phyloP scores from a whole-genome alignment of 2,329 filamentous ascomycete species.

The Juglanconis sp. region DNA sequence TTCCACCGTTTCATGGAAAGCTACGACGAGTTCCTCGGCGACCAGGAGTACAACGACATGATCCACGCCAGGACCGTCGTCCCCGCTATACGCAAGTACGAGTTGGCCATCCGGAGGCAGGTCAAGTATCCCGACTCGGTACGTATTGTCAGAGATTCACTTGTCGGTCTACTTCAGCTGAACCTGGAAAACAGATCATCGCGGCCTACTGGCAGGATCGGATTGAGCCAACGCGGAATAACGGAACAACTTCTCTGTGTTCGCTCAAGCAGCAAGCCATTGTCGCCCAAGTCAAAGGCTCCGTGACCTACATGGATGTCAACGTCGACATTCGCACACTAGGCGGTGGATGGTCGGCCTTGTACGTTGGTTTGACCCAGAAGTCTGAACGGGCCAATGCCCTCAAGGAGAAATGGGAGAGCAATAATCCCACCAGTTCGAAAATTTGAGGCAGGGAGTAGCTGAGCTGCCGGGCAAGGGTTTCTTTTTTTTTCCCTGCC shows the following conservation, averaged over 20 bases:
- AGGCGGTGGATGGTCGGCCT: constrained; percentile 17
- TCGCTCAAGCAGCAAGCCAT: constrained; percentile 24
- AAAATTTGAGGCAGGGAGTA: not conserved
- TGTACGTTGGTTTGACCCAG: constrained; percentile 16
- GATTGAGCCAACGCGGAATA: constrained; percentile 21
- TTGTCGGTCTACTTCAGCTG: not conserved
- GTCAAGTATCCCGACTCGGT: constrained; percentile 20
- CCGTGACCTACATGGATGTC: constrained; percentile 21
- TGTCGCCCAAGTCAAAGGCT: constrained; percentile 21
- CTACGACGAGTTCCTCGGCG: constrained; percentile 23
- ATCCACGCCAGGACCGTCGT: constrained; percentile 21
- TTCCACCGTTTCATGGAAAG: constrained; percentile 24
- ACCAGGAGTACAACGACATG: constrained; percentile 24
- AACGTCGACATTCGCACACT: constrained; percentile 22
- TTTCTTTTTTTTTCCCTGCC: not conserved
- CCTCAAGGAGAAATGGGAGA: not conserved
- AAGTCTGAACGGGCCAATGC: constrained; percentile 5
- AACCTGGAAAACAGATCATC: constrained; percentile 13
- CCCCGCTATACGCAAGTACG: constrained; percentile 21
- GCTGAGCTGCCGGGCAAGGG: not conserved
- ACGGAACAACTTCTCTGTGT: constrained; percentile 18
- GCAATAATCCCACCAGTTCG: not conserved
- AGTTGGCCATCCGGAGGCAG: constrained; percentile 21
- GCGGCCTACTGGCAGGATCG: constrained; percentile 19
- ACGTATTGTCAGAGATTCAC: constrained; percentile 2